Evolutionary conservation across 306 rosid genomes (phyloP), one percentile per base, ranked within the genome.

Genomic region (Lathyrus tuberosus): DNA sequence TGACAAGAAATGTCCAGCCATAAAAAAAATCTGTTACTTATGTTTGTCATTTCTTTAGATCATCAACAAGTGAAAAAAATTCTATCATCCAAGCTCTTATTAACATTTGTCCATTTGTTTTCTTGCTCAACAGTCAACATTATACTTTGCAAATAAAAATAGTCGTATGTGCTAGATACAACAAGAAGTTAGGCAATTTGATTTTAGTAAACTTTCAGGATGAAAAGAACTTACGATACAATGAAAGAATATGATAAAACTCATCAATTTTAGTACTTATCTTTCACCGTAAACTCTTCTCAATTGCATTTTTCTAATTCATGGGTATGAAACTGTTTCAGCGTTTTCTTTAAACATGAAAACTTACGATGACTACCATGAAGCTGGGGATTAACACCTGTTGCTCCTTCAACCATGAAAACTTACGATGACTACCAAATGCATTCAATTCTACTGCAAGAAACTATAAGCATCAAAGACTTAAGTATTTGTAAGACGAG

Each of bases 371-470:
- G 18, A 71, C 59, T 71, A 58, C 40, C 54, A 57, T 20, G 22
- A 20, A 20, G 22, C 22, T 20, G 22, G 22, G 22, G 42, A 33
- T 33, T 10, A 31, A 33, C 16, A 33, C n/a, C 1, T 4, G 64
- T 33, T 31, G 65, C 43, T 33, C 57, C 60, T 43, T 43, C 67
- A 43, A 44, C 5, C 47, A 10, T 30, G 59, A 59, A 47, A 38
- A 46, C 24, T 60, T 2, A 14, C 15, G 31, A 14, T 15, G 18
- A 71, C 59, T 71, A 58, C 40, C 54, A 57, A 42, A 31, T 30
- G 42, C 42, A 31, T 58, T 8, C 46, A 15, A 65, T 8, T 31
- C n/a, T 12, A 24, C 60, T 46, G 10, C n/a, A 71, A 59, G 48
- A 43, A 47, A n/a, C 9, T 65, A 10, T 13, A 35, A 18, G 2